Conservation (phyloP, 2,329 filamentous ascomycete species). For the Rhinocladiella mackenziei region DNA sequence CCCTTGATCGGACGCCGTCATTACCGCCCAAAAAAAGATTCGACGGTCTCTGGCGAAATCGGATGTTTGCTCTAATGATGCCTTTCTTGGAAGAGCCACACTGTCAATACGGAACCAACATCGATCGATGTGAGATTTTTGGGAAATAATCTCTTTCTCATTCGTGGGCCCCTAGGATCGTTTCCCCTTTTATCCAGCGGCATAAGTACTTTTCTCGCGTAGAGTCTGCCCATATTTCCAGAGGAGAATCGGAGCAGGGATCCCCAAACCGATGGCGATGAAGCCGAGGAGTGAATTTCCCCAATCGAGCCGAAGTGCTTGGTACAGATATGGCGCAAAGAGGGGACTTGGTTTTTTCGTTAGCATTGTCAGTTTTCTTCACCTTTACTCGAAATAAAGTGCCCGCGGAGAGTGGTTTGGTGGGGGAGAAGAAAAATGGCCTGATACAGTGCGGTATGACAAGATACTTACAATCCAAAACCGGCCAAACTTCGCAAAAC, state of each 20-base stretch:
- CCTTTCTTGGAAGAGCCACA: too few species aligned
- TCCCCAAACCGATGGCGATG: slow-evolving; percentile 37
- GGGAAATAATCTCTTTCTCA: background rate
- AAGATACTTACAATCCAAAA: slow-evolving; percentile 35
- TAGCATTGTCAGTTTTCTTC: background rate
- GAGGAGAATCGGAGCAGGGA: slow-evolving; percentile 50
- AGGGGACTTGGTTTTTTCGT: slow-evolving; percentile 30
- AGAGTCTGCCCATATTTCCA: slow-evolving; percentile 49
- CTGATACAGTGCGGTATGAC: background rate
- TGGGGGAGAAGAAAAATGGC: too few species aligned
- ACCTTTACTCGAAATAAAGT: too few species aligned
- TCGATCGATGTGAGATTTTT: background rate
- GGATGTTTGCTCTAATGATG: too few species aligned
- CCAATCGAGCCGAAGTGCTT: slow-evolving; percentile 39
- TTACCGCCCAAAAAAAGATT: too few species aligned
- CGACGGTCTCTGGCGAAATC: too few species aligned
- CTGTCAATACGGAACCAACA: too few species aligned
- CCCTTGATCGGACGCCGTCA: too few species aligned
- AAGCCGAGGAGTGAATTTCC: slow-evolving; percentile 41
- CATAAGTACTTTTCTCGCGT: slow-evolving; percentile 47
- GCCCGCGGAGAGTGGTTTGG: too few species aligned
- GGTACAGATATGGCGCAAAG: slow-evolving; percentile 42
- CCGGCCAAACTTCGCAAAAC: slow-evolving; percentile 39
- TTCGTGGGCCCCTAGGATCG: too few species aligned
- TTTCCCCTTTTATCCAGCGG: slow-evolving; percentile 37